phyloP scores from a whole-genome alignment of 768 basidiomycete genomes.

The Lactarius evosmus region DNA sequence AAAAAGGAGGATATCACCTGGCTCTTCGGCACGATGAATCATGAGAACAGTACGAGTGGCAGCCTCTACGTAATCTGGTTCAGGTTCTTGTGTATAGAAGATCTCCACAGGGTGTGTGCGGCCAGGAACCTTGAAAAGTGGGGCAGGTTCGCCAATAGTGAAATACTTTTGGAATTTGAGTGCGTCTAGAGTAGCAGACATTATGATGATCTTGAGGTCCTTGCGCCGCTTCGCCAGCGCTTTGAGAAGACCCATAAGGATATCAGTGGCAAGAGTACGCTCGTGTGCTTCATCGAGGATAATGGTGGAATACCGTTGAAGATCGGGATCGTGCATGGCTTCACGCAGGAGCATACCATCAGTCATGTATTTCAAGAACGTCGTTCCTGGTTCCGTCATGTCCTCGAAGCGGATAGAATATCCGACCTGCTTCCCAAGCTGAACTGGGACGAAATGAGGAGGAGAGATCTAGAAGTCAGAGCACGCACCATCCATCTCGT shows the following conservation, averaged over 20 bases:
- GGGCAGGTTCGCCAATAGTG: conserved; percentile 50
- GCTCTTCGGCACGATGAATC: conserved; percentile 95
- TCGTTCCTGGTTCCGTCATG: conserved; percentile 84
- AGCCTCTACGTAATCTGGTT: conserved; percentile 95
- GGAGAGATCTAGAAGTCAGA: conserved; percentile 14
- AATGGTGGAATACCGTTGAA: conserved; percentile 91
- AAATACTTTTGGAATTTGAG: conserved; percentile 98
- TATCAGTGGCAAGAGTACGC: conserved; percentile 95
- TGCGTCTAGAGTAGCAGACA: conserved; percentile 97
- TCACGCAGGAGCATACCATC: conserved; percentile 99
- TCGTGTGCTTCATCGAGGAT: conserved; percentile 99
- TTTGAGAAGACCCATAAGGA: conserved; percentile 96
- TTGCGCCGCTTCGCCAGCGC: conserved; percentile 69
- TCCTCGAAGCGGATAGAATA: conserved; percentile 99
- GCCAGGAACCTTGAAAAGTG: conserved; percentile 88
- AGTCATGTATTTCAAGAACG: conserved; percentile 99
- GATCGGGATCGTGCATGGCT: conserved; percentile 93
- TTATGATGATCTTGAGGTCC: conserved; percentile 96
- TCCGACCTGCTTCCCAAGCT: conserved; percentile 91
- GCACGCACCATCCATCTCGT: conserved; percentile 93
- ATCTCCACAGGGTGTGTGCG: conserved; percentile 95
- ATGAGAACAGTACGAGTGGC: conserved; percentile 94
- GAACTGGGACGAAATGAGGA: conserved; percentile 48
- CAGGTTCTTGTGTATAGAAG: conserved; percentile 89
- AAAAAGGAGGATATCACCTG: conserved; percentile 91